A percentile compares a stretch with the other conserved stretches of the same genome.
Conservation (phyloP, 179 eudicot species). For the Beta corolliflora region DNA sequence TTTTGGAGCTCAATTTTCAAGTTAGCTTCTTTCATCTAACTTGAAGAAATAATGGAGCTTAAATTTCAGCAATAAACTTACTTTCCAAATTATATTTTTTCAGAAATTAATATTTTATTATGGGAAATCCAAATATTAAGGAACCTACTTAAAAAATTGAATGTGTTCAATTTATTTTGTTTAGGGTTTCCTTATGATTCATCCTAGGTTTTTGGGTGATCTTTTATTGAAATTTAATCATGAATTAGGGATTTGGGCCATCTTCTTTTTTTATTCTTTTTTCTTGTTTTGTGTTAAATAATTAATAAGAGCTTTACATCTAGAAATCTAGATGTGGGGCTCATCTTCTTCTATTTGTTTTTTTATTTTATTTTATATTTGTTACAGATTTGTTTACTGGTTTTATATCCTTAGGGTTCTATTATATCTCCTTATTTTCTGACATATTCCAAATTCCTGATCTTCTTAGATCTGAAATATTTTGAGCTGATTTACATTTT, state of each 20-base stretch:
- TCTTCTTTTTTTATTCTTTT: background rate
- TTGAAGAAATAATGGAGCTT: too few species aligned
- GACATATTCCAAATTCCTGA: background rate
- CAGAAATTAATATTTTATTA: background rate
- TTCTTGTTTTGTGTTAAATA: too few species aligned
- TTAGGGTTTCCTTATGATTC: constrained; percentile 16
- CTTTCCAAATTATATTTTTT: too few species aligned
- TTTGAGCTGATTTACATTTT: background rate
- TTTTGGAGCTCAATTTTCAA: background rate
- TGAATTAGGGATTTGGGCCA: constrained; percentile 23
- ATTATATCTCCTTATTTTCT: background rate
- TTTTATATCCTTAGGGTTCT: constrained; percentile 25
- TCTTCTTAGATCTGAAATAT: constrained; percentile 20
- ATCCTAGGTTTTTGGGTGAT: constrained; percentile 17
- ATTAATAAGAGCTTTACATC: background rate
- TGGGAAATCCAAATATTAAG: background rate
- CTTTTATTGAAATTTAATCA: background rate
- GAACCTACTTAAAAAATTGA: background rate
- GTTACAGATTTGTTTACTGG: too few species aligned
- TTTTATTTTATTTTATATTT: too few species aligned
- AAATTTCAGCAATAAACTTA: background rate
- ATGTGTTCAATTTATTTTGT: background rate
- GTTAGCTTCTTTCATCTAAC: background rate
- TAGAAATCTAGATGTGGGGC: background rate
- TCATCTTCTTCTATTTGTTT: too few species aligned